Evolutionary conservation across 352 stramenopile species (phyloP).

Genomic region (Phytopythium oedochilum): DNA sequence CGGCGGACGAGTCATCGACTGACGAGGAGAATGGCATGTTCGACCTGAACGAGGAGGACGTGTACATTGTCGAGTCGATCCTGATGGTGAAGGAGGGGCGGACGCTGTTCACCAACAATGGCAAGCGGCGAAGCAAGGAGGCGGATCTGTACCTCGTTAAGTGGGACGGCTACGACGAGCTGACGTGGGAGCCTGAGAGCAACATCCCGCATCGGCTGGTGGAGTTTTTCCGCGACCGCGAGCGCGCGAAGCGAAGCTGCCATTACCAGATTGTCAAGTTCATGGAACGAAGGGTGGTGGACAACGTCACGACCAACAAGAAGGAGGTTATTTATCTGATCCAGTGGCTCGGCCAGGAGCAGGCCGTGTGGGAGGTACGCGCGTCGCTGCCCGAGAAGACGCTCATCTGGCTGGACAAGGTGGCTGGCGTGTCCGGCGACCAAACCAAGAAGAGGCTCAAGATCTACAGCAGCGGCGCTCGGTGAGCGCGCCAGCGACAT

Average conservation of each 20-base stretch:
- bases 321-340: conserved; percentile 70
- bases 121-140: conserved; percentile 39
- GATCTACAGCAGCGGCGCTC: conserved; percentile 4
- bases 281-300: conserved; percentile 41
- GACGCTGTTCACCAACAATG: conserved; percentile 24
- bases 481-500: too few relatives aligned
- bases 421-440: conserved; percentile 22
- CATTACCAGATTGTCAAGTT: conserved; percentile 56
- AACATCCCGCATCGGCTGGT: conserved; percentile 68
- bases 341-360: conserved; percentile 50
- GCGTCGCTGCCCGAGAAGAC: conserved; percentile 48
- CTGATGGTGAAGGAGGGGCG: conserved; percentile 60
- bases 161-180: conserved; percentile 74
- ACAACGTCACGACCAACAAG: conserved; percentile 49
- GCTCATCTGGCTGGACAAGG: conserved; percentile 68
- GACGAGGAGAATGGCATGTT: conserved; percentile 63
- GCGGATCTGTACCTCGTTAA: conserved; percentile 71
- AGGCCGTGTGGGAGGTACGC: conserved; percentile 48
- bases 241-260: conserved; percentile 38
- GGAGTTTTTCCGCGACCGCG: conserved; percentile 48
- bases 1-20: conserved; percentile 43
- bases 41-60: conserved; percentile 69
- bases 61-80: conserved; percentile 71
- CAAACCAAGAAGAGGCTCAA: conserved; percentile 34
- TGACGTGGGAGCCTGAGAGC: conserved; percentile 69